Conservation (phyloP, 768 basidiomycete genomes). For the Tubosaeta brunneosetosa region DNA sequence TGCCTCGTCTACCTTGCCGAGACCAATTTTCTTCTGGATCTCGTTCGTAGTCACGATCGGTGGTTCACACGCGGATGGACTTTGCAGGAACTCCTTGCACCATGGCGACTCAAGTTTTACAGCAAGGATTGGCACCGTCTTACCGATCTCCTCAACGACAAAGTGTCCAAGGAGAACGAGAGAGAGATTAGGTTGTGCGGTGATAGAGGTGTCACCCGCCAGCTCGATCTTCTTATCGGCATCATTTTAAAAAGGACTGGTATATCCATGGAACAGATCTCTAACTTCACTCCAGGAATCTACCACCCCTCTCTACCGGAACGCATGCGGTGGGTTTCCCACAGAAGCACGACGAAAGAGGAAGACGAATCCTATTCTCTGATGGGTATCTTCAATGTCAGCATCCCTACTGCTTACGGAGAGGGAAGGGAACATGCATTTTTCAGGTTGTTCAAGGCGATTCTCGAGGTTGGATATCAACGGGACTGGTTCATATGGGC, state of each 20-base stretch:
- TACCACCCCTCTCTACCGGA: background rate
- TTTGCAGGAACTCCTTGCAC: slow-evolving; percentile 1
- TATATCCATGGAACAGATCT: background rate
- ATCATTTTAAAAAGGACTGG: background rate
- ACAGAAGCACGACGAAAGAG: background rate
- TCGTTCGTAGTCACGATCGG: background rate
- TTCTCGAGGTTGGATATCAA: background rate
- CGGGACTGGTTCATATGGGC: background rate
- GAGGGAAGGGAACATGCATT: background rate
- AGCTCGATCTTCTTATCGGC: background rate
- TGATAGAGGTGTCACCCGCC: background rate
- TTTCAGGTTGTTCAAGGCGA: background rate
- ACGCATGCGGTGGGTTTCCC: background rate
- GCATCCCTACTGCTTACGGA: background rate
- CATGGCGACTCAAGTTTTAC: background rate
- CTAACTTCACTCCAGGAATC: background rate
- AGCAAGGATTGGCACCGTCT: background rate
- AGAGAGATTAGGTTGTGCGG: background rate
- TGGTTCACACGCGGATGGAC: slow-evolving; percentile 5
- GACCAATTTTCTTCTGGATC: background rate
- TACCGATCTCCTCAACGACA: background rate
- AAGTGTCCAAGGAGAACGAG: background rate
- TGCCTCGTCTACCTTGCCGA: slow-evolving; percentile 1
- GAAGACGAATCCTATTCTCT: slow-evolving; percentile 1
- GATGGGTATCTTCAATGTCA: slow-evolving; percentile 3